Evolutionary conservation across 23 red algal species (phyloP).

Genomic region (Gracilaria vermiculophylla): DNA sequence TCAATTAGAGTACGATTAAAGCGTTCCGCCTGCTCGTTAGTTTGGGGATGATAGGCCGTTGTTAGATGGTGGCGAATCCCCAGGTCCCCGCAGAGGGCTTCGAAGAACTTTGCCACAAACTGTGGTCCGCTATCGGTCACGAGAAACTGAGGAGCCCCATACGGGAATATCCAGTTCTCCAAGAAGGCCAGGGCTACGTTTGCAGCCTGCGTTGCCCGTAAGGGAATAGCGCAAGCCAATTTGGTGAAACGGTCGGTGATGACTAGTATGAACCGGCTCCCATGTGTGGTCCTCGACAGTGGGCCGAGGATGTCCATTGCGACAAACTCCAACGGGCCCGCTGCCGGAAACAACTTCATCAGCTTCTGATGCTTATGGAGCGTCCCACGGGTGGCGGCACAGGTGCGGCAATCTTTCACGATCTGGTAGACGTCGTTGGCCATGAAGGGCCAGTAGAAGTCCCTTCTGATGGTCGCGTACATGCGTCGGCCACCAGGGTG

Average conservation of each 20-base stretch:
- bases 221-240: conserved; percentile 12
- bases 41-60: conserved; percentile 36
- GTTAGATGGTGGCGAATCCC: background rate
- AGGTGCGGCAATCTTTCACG: conserved; percentile 13
- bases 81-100: conserved; percentile 11
- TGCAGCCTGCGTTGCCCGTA: background rate
- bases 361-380: background rate
- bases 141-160: background rate
- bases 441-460: conserved; percentile 68
- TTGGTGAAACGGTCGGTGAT: conserved; percentile 41
- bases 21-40: conserved; percentile 28
- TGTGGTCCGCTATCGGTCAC: conserved; percentile 30
- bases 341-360: background rate
- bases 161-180: conserved; percentile 47
- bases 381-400: background rate
- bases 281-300: conserved; percentile 2
- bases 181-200: conserved; percentile 21
- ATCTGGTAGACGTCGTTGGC: conserved; percentile 23
- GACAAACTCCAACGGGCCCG: background rate
- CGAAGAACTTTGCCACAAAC: conserved; percentile 45
- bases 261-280: conserved; percentile 29
- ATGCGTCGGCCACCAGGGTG: conserved; percentile 40
- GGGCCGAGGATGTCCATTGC: conserved; percentile 50
- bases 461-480: conserved; percentile 35
- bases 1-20: conserved; percentile 3